Conservation (phyloP, 1,139 yeast species). For the Protomyces inouyei region DNA sequence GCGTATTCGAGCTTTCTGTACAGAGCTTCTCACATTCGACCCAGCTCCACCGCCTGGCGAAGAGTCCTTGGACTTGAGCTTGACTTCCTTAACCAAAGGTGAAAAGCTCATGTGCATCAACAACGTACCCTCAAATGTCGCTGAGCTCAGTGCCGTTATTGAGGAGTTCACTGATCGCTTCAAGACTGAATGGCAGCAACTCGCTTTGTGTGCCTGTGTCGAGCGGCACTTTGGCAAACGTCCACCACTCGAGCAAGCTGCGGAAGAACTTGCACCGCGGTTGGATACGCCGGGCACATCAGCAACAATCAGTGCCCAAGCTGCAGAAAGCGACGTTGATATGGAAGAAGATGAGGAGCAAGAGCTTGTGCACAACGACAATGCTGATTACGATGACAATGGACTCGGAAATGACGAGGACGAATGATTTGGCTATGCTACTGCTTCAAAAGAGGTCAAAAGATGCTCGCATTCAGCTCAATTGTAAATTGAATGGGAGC, state of each 20-base stretch:
- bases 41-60: not conserved
- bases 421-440: not conserved
- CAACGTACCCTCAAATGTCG: conserved; percentile 19
- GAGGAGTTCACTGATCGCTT: conserved; percentile 27
- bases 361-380: not conserved
- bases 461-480: not conserved
- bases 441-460: not conserved
- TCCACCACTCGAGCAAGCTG: not conserved
- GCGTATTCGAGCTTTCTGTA: not conserved
- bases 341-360: not conserved
- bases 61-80: not conserved
- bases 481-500: not conserved
- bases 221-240: conserved; percentile 8
- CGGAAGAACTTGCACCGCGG: not conserved
- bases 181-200: conserved; percentile 9
- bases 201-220: conserved; percentile 3
- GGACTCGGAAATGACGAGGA: not conserved
- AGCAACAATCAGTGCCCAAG: not conserved
- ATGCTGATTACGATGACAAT: not conserved
- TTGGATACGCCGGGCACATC: not conserved
- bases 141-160: conserved; percentile 24
- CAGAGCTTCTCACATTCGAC: not conserved
- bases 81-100: conserved; percentile 21
- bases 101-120: conserved; percentile 29
- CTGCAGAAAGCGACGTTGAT: not conserved